Evolutionary conservation across 371 early-diverging fungal species (phyloP), one percentile per base, ranked within the genome.

Genomic region (Mucor piriformis): DNA sequence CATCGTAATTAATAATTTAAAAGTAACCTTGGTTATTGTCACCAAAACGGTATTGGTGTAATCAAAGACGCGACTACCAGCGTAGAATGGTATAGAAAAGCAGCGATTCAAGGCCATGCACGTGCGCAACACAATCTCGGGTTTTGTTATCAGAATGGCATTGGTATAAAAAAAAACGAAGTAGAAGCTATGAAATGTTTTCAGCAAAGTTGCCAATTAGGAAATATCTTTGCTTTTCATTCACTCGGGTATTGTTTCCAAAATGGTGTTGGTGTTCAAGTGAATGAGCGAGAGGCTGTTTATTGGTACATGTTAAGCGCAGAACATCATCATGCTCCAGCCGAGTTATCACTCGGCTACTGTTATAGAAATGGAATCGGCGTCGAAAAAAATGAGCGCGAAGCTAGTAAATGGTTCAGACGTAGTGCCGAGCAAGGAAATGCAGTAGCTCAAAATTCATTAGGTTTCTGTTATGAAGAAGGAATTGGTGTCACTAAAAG

Each of bases 191-290:
- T 89, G 51, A 63, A 72, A 63, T 91, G 87, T 88, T 92, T 83
- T 67, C 75, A 76, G 51, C 81, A 83, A 49, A 82, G 92, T 23
- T 94, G 95, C 2, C 86, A 83, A 35, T 84, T 84, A 29, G 92
- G 90, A 21, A 90, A 92, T 56, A 82, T 88, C 11, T 86, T 90
- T 59, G 95, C 92, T 2, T 84, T 85, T 50, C 92, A 92, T 51
- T 91, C 91, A 2, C 81, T 95, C 32, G 97, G 95, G 6, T 94
- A 90, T 63, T 95, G 96, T 66, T 94, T 88, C 66, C 93, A 92
- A 50, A 92, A 95, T 63, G 96, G 94, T 15, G 81, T 91, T 40
- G 94, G 94, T 11, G 87, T 92, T 70, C 40, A 29, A 33, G 62
- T 77, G 11, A 76, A 91, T 67, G 56, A 84, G 6, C 51, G 71